Evolutionary conservation across 2,329 filamentous ascomycete species (phyloP), one percentile per base, ranked within the genome.

Genomic region (Dactylellina drechsleri): DNA sequence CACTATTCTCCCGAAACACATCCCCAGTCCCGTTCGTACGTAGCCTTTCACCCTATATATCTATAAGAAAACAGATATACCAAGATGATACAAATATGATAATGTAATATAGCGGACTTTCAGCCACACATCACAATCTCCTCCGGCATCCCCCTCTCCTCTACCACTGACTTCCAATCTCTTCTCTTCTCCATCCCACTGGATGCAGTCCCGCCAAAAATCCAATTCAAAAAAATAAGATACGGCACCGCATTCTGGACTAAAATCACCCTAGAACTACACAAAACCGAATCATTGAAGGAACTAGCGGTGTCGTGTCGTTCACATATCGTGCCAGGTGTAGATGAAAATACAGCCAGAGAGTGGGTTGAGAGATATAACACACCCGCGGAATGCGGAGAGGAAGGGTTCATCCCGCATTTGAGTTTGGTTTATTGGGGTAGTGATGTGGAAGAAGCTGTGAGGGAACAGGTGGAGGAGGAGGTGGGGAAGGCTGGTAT

Each of bases 161-260:
- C 78, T 4, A 10, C 70, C 15, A 58, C 68, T 1, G 59, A 67
- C 31, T 50, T 43, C 54, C 68, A 77, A 68, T 53, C 56, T 1
- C 56, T 77, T 36, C n/a, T 78, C 12, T 20, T 59, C 41, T 53
- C 49, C 5, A 72, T 79, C 8, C 31, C 36, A 12, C 41, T 79
- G 10, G 36, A 13, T 4, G 31, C 41, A 1, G 43, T 7, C 0
- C 26, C 47, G 40, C 52, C 61, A 57, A 36, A 49, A 7, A 50
- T 74, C n/a, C 53, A 65, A n/a, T 79, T 79, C 56, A 76, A 72
- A 40, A 67, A 67, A 40, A 23, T 79, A 40, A 65, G 67, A 15
- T 77, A 78, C 53, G 78, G 78, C 28, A 75, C 77, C 23, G 78
- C 77, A 1, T 78, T 77, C 61, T 79, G 77, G 47, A 79, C 77